Base-by-base conservation (phyloP, 306 rosid species). In the Biancaea sappan region DNA sequence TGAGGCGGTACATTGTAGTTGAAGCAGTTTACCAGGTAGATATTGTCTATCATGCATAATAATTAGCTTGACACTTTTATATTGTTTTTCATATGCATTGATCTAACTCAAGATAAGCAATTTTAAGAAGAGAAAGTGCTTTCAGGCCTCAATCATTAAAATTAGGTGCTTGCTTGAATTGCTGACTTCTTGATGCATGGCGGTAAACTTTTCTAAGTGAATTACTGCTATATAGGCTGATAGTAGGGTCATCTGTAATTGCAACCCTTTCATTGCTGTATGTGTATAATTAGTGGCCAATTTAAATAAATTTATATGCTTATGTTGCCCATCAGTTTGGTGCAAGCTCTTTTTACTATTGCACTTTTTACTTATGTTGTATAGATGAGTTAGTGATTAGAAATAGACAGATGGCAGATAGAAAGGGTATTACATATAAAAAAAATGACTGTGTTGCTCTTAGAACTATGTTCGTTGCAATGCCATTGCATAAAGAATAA, bases 1-100 rank as follows among this genome's bases (percentile, higher is more conserved):
- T 92, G 86, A 86, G 98, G 76, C 98, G 97, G n/a, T 94, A 94
- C 79, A 94, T 92, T 82, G 97, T 94, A 80, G 86, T 94, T 82
- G 99, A 91, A 88, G 95, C 97, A 66, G 83, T 94, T 46, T 94
- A 94, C 86, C 97, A 87, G 96, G 95, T 90, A 81, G 35, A 53
- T 77, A 48, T 77, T 43, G 40, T 72, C 56, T 65, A 19, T 61
- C 60, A 28, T 52, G 37, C 66, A 14, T 63, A 54, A 62, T 52
- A 19, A 54, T 38, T 59, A 64, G 69, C 61, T 52, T 35, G 32
- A 6, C 18, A 28, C 50, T 25, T 71, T 24, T 31, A 52, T 80
- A 44, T 31, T 57, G 12, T 48, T 29, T 73, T 81, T 50, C 57
- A 21, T 74, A 2, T 53, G 26, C 69, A 28, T 21, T 37, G 13